Conservation (phyloP, 148 eudicot genomes). For the Silene uniflora region DNA sequence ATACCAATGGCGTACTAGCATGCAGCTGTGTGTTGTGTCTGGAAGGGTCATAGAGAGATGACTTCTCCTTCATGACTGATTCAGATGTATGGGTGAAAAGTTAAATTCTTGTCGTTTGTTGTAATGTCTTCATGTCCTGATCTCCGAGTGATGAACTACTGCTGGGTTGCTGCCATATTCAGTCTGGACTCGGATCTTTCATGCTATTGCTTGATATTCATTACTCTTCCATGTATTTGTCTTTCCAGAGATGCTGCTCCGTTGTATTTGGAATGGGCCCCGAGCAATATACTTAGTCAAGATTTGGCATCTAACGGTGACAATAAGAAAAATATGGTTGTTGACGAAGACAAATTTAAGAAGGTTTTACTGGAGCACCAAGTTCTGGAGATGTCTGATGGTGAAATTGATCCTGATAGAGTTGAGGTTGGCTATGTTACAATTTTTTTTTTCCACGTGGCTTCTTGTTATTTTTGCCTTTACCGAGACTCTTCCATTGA, state of each 20-base stretch:
- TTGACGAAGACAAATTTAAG: slow-evolving; percentile 54
- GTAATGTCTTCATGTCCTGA: background rate
- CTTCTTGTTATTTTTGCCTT: background rate
- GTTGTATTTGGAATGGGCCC: slow-evolving; percentile 94
- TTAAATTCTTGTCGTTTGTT: too few species aligned
- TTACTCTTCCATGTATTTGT: slow-evolving; percentile 6
- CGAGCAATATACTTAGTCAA: slow-evolving; percentile 56
- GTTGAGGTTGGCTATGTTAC: slow-evolving; percentile 60
- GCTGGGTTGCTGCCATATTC: background rate
- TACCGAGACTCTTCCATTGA: background rate
- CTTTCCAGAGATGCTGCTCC: slow-evolving; percentile 69
- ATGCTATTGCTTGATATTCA: background rate
- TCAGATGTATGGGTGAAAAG: background rate
- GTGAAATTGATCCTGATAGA: slow-evolving; percentile 75
- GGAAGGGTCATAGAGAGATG: background rate
- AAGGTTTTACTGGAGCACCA: slow-evolving; percentile 54
- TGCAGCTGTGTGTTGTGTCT: background rate
- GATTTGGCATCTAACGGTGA: slow-evolving; percentile 26
- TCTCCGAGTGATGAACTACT: background rate
- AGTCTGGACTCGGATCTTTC: too few species aligned
- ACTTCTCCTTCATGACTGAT: background rate
- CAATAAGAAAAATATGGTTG: slow-evolving; percentile 27
- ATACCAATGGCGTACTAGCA: background rate
- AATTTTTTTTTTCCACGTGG: background rate
- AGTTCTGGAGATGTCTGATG: slow-evolving; percentile 45